Evolutionary conservation across 495 filamentous ascomycete genomes (phyloP), one percentile per base, ranked within the genome.

Genomic region (Podospora tetraspora): DNA sequence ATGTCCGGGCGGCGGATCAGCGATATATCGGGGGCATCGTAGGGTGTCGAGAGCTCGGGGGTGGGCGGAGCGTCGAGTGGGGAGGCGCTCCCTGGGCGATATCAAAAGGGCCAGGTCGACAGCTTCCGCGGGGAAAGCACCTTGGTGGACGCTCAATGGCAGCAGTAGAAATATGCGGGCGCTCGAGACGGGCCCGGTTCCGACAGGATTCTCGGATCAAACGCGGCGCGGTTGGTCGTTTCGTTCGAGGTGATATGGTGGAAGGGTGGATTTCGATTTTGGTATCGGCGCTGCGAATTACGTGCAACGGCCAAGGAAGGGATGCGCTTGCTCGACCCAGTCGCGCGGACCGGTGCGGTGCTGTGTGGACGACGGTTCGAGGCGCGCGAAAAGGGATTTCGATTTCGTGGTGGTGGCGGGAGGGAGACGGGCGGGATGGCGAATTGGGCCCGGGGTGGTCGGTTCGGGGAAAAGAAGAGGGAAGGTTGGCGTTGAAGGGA

Each of bases 1-100:
- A 34, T 56, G 34, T 37, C 69, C 57, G 67, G 57, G 59, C 57
- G 57, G 57, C 52, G 62, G 69, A 64, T 72, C 66, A 72, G 22
- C 52, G 16, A 13, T 13, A 19, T 68, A 43, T 57, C 29, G 68
- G 16, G 34, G 23, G 61, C 70, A 72, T 72, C 21, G 68, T 72
- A 70, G 56, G 43, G 23, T 57, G 69, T 22, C 34, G 25, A 43
- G 30, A 16, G 21, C 56, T 59, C 21, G 60, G 3, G 19, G 60
- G 63, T 21, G 37, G 37, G n/a, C 43, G 25, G 57, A 52, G 57
- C 57, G 59, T 60, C 52, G 69, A 4, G 21, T 6, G 12, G 43
- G 43, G 43, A 52, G 43, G 43, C 19, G 43, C 43, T 52, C 43
- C 43, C 43, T 52, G 43, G 16, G 2, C 9, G 43, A 52, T 52